Percentiles rank a stretch among this genome's conserved stretches.
Evolutionary conservation across 176 grass and related monocot genomes (phyloP).

Genomic region (Olyra latifolia): DNA sequence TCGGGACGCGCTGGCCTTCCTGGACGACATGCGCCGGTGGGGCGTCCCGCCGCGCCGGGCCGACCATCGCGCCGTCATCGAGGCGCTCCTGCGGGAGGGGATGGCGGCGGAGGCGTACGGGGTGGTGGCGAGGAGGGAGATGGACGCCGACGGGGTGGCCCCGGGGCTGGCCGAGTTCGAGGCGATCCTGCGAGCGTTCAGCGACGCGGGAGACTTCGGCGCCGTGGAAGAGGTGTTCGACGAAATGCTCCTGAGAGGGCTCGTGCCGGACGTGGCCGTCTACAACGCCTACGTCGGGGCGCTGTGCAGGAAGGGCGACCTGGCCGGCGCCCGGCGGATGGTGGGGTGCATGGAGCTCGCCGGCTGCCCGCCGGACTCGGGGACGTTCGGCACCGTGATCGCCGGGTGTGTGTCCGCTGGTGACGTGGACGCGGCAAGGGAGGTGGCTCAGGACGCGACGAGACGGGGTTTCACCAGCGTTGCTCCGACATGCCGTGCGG

Average conservation of each 20-base stretch:
- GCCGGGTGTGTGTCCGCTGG: conserved; percentile 28
- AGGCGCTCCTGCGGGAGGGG: conserved; percentile 42
- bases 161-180: conserved; percentile 30
- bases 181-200: conserved; percentile 33
- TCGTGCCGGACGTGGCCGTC: conserved; percentile 40
- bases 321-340: conserved; percentile 51
- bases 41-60: conserved; percentile 23
- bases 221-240: conserved; percentile 62
- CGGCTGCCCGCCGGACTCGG: conserved; percentile 45
- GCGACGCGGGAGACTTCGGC: conserved; percentile 3
- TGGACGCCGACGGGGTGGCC: conserved; percentile 41
- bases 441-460: conserved; percentile 39
- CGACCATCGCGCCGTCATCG: conserved; percentile 41
- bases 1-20: conserved; percentile 30
- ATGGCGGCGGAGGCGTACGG: conserved; percentile 49
- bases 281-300: conserved; percentile 47
- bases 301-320: conserved; percentile 48
- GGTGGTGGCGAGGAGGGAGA: conserved; percentile 42
- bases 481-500: no score
- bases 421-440: conserved; percentile 33
- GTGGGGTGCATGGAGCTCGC: conserved; percentile 62
- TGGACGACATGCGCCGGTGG: conserved; percentile 60
- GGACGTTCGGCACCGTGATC: conserved; percentile 38
- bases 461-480: conserved; percentile 9
- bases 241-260: conserved; percentile 65